Evolutionary conservation across 768 basidiomycete species (phyloP), one percentile per base, ranked within the genome.

Genomic region (Lactifluus piperatus): DNA sequence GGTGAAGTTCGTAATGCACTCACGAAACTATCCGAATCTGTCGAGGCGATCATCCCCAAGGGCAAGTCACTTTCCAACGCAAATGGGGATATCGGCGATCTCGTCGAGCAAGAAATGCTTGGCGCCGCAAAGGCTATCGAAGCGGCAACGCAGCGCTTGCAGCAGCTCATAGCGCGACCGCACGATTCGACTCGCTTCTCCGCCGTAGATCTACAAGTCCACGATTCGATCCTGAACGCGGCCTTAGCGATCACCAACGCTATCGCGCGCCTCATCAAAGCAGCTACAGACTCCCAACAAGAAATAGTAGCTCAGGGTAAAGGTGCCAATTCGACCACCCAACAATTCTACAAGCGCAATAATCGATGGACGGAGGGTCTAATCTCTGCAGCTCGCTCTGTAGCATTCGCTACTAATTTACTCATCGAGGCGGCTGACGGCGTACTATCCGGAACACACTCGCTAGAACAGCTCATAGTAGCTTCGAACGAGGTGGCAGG

Each of bases 351-450:
- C 81, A 99, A 99, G 77, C 86, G 91, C 60, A 97, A 99, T 83
- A 98, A 98, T 73, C 82, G 97, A 60, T 99, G 97, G 97, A 99
- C 97, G 45, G 97, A 99, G 71, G 97, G 97, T 64, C 85, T 99
- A 65, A 94, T 98, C 67, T 95, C 93, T 36, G 97, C 97, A 36
- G 97, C 97, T 20, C 97, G 97, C 72, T 82, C 97, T 9, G 97
- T 99, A 55, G 97, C 97, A 3, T 97, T 94, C 66, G 94, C 97
- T 10, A 98, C 97, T 34, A 90, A 83, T 64, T 74, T 97, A 58
- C 83, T 99, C 61, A 99, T 99, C 71, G 95, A 99, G 72, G 90
- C 88, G 63, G 97, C 97, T 18, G 97, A 99, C 71, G 97, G 97
- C 59, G 95, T 99, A 45, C 80, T 98, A 62, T 93, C 91, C 0